These are phyloP conservation scores for Albugo candida DNA, from an alignment of 352 stramenopile species.

Conservation along the genomic window DNA sequence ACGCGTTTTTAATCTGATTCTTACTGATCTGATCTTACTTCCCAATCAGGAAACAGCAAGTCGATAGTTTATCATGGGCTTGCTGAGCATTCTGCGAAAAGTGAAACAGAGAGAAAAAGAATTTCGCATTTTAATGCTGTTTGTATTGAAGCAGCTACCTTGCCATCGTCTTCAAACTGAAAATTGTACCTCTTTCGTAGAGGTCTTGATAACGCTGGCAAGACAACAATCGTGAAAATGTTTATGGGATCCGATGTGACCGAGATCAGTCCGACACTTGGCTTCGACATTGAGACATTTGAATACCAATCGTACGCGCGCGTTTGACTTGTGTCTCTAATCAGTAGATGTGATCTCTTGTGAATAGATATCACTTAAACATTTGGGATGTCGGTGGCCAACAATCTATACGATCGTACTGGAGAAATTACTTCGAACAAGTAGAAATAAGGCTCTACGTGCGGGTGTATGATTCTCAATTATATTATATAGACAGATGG, in stretches of 20 bases:
- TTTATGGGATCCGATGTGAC: conserved; percentile 95
- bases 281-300: conserved; percentile 98
- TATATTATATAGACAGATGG: conserved; percentile 80
- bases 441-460: conserved; percentile 1
- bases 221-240: conserved; percentile 97
- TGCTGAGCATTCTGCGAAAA: conserved; percentile 91
- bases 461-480: background rate
- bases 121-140: conserved; percentile 95
- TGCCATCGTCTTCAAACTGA: conserved; percentile 1
- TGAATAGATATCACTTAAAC: conserved; percentile 38
- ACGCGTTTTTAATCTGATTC: too few relatives aligned
- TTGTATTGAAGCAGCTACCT: conserved; percentile 5
- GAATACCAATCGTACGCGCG: conserved; percentile 81
- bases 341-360: background rate
- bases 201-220: conserved; percentile 98
- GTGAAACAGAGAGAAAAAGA: conserved; percentile 99
- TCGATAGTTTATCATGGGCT: conserved; percentile 32
- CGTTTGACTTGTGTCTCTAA: background rate
- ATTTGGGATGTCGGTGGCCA: conserved; percentile 95
- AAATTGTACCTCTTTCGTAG: conserved; percentile 13
- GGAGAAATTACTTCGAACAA: conserved; percentile 96
- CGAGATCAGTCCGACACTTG: conserved; percentile 94
- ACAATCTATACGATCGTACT: conserved; percentile 95
- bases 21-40: too few relatives aligned
- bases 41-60: too few relatives aligned